Base-by-base conservation (phyloP, 140 eudicot genomes). In the Flaveria floridana region DNA sequence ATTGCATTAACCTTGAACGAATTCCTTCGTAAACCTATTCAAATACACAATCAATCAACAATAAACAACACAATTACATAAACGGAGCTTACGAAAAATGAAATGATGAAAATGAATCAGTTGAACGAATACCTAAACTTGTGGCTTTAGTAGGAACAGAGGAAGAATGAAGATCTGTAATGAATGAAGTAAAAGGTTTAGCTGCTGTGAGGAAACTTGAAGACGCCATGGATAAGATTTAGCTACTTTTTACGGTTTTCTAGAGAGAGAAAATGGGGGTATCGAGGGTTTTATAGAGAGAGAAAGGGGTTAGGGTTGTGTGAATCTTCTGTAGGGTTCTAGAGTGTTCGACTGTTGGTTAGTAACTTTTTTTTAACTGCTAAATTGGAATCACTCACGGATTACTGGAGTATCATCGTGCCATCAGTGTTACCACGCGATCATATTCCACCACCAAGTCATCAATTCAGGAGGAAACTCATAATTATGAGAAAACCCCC, bases 191-290 rank as follows among this genome's bases (percentile, higher is more conserved):
- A 12, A 89, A 89, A 78, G 97, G 90, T 48, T 79, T 87, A 7
- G 92, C 78, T 3, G 75, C 6, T 30, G 92, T 81, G 20, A 87
- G 51, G 79, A 87, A 86, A 19, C 73, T 58, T 12, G 90, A 65
- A 7, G 96, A 82, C 75, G 97, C 97, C 97, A 92, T 91, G 88
- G 89, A 79, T 84, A 85, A 86, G 91, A 82, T 79, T 46, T 20
- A 64, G 73, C 19, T 50, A 30, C 37, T 30, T 23, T 23, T 23
- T 30, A 15, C 12, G 34, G 46, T 3, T 68, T 53, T 50, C 10
- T 37, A 47, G 59, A 70, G 65, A 74, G 51, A 37, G 73, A 70
- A 12, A 34, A 8, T 34, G 50, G 3, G 61, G 11, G 14, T 23
- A 6, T 39, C 25, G 63, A 48, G 74, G 52, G 26, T 78, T 65